Evolutionary conservation across 2,329 filamentous ascomycete species (phyloP).

Genomic region (Corinectria fuckeliana): DNA sequence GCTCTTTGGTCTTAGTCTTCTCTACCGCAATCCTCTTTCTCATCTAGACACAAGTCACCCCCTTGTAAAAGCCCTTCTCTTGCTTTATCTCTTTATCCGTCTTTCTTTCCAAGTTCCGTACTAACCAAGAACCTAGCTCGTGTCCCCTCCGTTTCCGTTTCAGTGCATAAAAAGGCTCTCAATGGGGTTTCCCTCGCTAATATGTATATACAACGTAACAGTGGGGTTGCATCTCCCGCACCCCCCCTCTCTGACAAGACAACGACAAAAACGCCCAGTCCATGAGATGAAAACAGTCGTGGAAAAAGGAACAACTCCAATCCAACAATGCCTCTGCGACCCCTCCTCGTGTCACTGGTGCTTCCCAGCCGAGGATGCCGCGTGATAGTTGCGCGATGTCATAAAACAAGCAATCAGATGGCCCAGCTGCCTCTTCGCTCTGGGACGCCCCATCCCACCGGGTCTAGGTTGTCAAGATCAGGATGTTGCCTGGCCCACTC

Average conservation of each 20-base stretch:
- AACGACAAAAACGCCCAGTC: conserved; percentile 6
- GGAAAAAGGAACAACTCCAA: conserved; percentile 1
- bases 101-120: background rate
- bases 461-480: conserved; percentile 66
- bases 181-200: background rate
- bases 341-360: background rate
- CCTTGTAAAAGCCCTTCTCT: background rate
- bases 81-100: background rate
- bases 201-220: background rate
- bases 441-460: conserved; percentile 71
- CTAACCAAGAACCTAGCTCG: background rate
- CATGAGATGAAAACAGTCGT: background rate
- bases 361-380: background rate
- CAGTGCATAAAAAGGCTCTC: background rate
- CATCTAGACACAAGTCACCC: background rate
- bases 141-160: background rate
- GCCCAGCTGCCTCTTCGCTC: conserved; percentile 77
- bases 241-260: background rate
- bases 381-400: background rate
- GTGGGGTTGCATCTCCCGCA: background rate
- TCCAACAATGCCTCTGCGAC: conserved; percentile 1
- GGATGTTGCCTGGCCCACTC: conserved; percentile 93
- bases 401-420: conserved; percentile 49
- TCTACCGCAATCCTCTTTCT: background rate
- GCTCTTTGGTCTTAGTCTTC: background rate